These are phyloP conservation scores for Trypanosoma avium DNA, from an alignment of 208 protist genomes.

Conservation along the genomic window DNA sequence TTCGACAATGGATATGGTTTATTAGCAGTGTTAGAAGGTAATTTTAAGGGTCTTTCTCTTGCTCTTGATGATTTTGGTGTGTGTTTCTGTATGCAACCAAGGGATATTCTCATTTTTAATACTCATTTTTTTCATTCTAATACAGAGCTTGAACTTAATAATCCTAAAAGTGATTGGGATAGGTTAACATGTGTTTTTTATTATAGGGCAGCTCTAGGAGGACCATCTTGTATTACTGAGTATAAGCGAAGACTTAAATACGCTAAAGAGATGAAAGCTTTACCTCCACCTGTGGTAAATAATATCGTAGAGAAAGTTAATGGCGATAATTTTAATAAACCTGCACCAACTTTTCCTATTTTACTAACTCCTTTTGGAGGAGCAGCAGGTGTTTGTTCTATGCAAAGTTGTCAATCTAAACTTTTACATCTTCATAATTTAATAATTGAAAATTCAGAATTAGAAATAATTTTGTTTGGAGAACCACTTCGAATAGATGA, in stretches of 20 bases:
- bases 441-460: slow-evolving; percentile 19
- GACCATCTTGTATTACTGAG: slow-evolving; percentile 62
- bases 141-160: slow-evolving; percentile 73
- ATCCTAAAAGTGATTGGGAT: slow-evolving; percentile 48
- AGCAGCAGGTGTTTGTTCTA: slow-evolving; percentile 21
- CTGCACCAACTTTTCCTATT: slow-evolving; percentile 44
- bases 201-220: slow-evolving; percentile 78
- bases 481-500: slow-evolving; percentile 45
- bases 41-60: slow-evolving; percentile 76
- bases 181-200: slow-evolving; percentile 91
- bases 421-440: slow-evolving; percentile 37
- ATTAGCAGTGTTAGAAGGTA: slow-evolving; percentile 80
- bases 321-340: slow-evolving; percentile 61
- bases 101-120: slow-evolving; percentile 90
- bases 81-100: slow-evolving; percentile 67
- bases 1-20: slow-evolving; percentile 90
- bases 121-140: slow-evolving; percentile 93
- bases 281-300: slow-evolving; percentile 17
- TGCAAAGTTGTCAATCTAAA: slow-evolving; percentile 33
- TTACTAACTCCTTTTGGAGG: slow-evolving; percentile 57
- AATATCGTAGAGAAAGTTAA: slow-evolving; percentile 57
- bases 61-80: slow-evolving; percentile 77
- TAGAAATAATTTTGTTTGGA: slow-evolving; percentile 54
- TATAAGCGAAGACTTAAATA: slow-evolving; percentile 62
- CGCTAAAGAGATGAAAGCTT: slow-evolving; percentile 26